These are phyloP conservation scores for Elongisporangium undulatum DNA, from an alignment of 352 stramenopile species.

Conservation along the genomic window DNA sequence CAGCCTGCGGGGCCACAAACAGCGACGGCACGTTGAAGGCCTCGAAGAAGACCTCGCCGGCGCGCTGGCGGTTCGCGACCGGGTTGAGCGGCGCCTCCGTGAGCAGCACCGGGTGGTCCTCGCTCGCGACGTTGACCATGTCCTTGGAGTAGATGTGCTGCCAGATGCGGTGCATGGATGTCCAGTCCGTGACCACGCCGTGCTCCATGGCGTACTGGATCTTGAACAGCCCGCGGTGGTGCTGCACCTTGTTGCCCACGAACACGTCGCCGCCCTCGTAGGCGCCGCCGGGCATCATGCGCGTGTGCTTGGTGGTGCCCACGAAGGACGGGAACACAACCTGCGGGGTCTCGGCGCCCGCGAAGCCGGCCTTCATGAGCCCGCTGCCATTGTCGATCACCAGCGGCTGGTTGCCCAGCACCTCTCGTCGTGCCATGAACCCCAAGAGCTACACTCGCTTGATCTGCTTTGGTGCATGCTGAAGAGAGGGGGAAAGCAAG, in stretches of 20 bases:
- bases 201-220: slow-evolving; percentile 98
- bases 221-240: slow-evolving; percentile 77
- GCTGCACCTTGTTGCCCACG: slow-evolving; percentile 72
- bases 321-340: slow-evolving; percentile 78
- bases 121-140: slow-evolving; percentile 87
- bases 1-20: slow-evolving; percentile 93
- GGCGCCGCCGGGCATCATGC: slow-evolving; percentile 80
- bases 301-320: slow-evolving; percentile 69
- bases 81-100: slow-evolving; percentile 95
- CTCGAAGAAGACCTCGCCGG: slow-evolving; percentile 99
- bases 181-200: slow-evolving; percentile 99
- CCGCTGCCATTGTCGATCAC: slow-evolving; percentile 87
- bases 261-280: slow-evolving; percentile 76
- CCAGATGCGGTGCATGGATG: slow-evolving; percentile 99
- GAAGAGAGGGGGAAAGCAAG: not conserved
- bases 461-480: not conserved
- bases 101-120: slow-evolving; percentile 96
- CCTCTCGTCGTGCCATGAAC: slow-evolving; percentile 37
- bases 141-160: slow-evolving; percentile 99
- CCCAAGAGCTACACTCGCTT: not conserved
- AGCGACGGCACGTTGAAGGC: slow-evolving; percentile 92
- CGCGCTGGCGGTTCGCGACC: slow-evolving; percentile 89
- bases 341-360: slow-evolving; percentile 67
- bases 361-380: slow-evolving; percentile 80
- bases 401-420: slow-evolving; percentile 82